Percentiles rank a stretch among this genome's conserved stretches.
phyloP scores from a whole-genome alignment of 2,329 filamentous ascomycete genomes.

The Epicoccum nigrum region DNA sequence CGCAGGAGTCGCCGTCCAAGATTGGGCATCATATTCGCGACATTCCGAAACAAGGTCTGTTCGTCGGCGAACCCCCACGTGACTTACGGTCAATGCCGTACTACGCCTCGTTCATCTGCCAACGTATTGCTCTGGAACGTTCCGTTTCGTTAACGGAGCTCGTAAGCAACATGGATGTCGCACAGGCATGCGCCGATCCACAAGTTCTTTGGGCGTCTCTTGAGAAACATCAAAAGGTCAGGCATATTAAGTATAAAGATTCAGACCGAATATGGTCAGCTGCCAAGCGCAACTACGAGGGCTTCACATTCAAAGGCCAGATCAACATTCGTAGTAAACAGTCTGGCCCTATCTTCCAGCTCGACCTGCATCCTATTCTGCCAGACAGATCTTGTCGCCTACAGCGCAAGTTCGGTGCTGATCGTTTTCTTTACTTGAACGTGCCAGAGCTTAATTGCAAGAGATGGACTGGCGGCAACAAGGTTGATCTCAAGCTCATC shows the following conservation, averaged over 20 bases:
- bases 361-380: slow-evolving; percentile 34
- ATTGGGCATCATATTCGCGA: slow-evolving; percentile 34
- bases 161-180: slow-evolving; percentile 16
- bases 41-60: slow-evolving; percentile 38
- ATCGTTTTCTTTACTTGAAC: slow-evolving; percentile 52
- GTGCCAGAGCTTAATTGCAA: slow-evolving; percentile 31
- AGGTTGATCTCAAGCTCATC: slow-evolving; percentile 23
- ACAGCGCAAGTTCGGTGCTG: slow-evolving; percentile 46
- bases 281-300: slow-evolving; percentile 27
- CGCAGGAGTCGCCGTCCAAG: slow-evolving; percentile 21
- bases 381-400: slow-evolving; percentile 44
- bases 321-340: slow-evolving; percentile 26
- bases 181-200: slow-evolving; percentile 14
- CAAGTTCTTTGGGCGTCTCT: slow-evolving; percentile 32
- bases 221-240: not conserved
- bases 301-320: slow-evolving; percentile 44
- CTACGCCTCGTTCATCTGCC: slow-evolving; percentile 43
- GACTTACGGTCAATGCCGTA: slow-evolving; percentile 32
- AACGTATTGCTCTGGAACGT: slow-evolving; percentile 30
- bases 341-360: slow-evolving; percentile 30
- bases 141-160: slow-evolving; percentile 22
- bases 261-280: slow-evolving; percentile 35
- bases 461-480: not conserved
- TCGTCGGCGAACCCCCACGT: slow-evolving; percentile 25
- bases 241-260: slow-evolving; percentile 16